These are phyloP conservation scores for Strobilomyces echinocephalus DNA, from an alignment of 768 basidiomycete genomes.

Conservation along the genomic window DNA sequence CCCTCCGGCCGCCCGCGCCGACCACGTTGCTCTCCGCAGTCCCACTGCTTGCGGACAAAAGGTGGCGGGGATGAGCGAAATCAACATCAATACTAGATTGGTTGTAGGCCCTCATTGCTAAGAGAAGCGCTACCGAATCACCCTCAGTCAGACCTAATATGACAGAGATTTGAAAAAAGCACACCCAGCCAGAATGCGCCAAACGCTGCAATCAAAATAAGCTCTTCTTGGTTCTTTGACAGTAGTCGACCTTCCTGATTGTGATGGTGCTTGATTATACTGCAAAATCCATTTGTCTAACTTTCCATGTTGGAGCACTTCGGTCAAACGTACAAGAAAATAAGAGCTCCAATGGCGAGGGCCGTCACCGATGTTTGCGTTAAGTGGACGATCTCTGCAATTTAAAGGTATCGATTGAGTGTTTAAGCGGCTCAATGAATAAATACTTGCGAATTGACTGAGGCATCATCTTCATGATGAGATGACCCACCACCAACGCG, in stretches of 20 bases:
- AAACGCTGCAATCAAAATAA: conserved; percentile 64
- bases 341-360: conserved; percentile 58
- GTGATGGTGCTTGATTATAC: conserved; percentile 65
- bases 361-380: conserved; percentile 73
- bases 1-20: conserved; percentile 28
- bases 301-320: neutral
- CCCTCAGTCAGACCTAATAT: conserved; percentile 2
- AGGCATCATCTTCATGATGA: conserved; percentile 46
- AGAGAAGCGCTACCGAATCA: conserved; percentile 34
- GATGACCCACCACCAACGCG: conserved; percentile 47
- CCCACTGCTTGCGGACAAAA: conserved; percentile 33
- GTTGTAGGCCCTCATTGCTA: conserved; percentile 38
- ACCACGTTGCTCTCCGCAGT: conserved; percentile 33
- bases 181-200: conserved; percentile 76
- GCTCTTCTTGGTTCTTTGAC: conserved; percentile 69
- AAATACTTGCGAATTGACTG: conserved; percentile 29
- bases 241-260: conserved; percentile 47
- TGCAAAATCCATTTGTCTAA: conserved; percentile 24
- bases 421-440: conserved; percentile 1
- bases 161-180: conserved; percentile 16
- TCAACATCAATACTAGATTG: conserved; percentile 29
- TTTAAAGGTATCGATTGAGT: conserved; percentile 11
- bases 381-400: conserved; percentile 55
- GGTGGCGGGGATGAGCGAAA: conserved; percentile 26
- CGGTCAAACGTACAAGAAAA: conserved; percentile 47